Percentiles rank a stretch among this genome's conserved stretches.
Conservation (phyloP, 805 yeast species). For the Candida boleticola region DNA sequence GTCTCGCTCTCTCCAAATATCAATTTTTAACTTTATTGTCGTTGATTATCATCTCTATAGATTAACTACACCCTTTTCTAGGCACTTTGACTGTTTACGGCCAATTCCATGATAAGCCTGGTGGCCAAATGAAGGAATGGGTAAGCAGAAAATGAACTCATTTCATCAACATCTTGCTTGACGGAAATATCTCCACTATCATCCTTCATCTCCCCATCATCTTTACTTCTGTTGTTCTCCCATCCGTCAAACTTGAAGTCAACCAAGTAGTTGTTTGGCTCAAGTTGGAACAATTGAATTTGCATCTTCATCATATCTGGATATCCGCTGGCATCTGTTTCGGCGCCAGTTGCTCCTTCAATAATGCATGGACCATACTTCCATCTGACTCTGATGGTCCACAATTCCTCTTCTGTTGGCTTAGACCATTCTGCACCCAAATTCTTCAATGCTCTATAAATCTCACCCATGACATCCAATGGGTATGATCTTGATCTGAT, state of each 20-base stretch:
- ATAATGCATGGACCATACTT: constrained; percentile 53
- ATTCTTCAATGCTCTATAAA: constrained; percentile 88
- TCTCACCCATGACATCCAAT: constrained; percentile 97
- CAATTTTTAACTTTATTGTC: too few species aligned
- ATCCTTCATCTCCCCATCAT: background rate
- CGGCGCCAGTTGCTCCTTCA: constrained; percentile 17
- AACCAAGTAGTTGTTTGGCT: constrained; percentile 91
- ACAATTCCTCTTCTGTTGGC: constrained; percentile 89
- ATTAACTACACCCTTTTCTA: too few species aligned
- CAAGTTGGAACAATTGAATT: constrained; percentile 91
- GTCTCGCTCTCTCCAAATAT: too few species aligned
- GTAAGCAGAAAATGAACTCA: constrained; percentile 89
- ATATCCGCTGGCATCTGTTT: constrained; percentile 20
- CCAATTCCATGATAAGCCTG: constrained; percentile 89
- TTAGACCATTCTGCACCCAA: constrained; percentile 97
- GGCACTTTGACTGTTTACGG: constrained; percentile 79
- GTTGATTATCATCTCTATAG: constrained; percentile 4
- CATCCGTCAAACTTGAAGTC: constrained; percentile 98
- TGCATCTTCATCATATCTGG: constrained; percentile 95
- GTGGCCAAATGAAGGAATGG: constrained; percentile 94
- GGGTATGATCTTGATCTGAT: constrained; percentile 95
- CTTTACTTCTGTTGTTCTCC: constrained; percentile 46
- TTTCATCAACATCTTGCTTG: constrained; percentile 56
- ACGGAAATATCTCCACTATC: constrained; percentile 6
- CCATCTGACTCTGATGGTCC: constrained; percentile 98